phyloP scores from a whole-genome alignment of 441 rosid genomes.

The Pelargonium australe region DNA sequence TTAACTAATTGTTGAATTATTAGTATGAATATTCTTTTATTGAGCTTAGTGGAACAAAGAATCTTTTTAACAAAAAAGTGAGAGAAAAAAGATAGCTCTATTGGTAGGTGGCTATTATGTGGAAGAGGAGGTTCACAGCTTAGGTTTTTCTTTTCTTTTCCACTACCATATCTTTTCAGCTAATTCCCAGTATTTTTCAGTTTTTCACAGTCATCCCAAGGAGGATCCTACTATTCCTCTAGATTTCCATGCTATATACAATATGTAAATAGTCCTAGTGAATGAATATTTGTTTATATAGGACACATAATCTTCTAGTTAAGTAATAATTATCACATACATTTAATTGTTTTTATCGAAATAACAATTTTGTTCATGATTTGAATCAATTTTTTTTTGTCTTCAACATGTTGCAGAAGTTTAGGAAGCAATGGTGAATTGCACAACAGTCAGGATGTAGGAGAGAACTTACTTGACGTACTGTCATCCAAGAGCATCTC shows the following conservation, averaged over 20 bases:
- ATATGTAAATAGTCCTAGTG: not conserved
- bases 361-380: too few relatives aligned
- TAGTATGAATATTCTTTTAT: not conserved
- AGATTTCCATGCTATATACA: not conserved
- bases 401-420: constrained; percentile 22
- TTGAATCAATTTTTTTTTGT: too few relatives aligned
- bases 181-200: not conserved
- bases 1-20: not conserved
- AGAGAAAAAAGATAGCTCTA: not conserved
- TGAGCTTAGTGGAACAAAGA: constrained; percentile 23
- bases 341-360: too few relatives aligned
- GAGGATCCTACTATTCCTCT: not conserved
- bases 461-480: constrained; percentile 33
- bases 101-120: constrained; percentile 15
- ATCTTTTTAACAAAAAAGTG: constrained; percentile 17
- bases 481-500: constrained; percentile 44
- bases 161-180: not conserved
- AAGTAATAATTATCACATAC: not conserved
- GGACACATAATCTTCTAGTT: not conserved
- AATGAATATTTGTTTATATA: not conserved
- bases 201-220: too few relatives aligned
- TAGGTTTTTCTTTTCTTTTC: not conserved
- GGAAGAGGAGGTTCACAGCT: not conserved
- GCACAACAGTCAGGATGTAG: constrained; percentile 30
- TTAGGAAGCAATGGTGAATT: constrained; percentile 40